Conservation (phyloP, 2,329 filamentous ascomycete species). For the Fusarium secorum region DNA sequence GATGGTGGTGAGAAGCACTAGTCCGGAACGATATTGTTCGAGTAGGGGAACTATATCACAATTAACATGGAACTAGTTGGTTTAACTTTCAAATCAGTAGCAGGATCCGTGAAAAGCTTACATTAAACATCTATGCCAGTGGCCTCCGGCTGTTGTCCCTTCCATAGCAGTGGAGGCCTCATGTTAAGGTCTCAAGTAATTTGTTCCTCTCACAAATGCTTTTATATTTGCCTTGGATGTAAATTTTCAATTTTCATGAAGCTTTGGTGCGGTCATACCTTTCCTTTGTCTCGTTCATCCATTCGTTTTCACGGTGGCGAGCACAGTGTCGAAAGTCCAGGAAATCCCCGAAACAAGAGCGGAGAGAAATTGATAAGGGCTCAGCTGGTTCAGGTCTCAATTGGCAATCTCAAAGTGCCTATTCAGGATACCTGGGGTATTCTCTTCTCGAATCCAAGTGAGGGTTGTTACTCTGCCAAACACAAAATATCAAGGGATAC, state of each 20-base stretch:
- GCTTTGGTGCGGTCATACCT: neutral
- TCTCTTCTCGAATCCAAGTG: neutral
- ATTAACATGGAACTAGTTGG: neutral
- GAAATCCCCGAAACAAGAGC: too few relatives aligned
- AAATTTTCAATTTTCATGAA: neutral
- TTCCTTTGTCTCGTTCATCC: fast-evolving
- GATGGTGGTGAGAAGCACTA: neutral
- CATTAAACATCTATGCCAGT: neutral
- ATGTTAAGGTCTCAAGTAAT: too few relatives aligned
- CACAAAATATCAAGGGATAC: too few relatives aligned
- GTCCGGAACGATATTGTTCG: fast-evolving
- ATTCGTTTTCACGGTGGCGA: neutral
- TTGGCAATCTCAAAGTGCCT: neutral
- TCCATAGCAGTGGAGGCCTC: fast-evolving
- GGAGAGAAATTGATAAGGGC: too few relatives aligned
- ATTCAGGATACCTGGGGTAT: fast-evolving
- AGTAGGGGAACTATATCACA: fast-evolving
- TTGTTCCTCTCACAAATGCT: neutral
- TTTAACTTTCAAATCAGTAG: neutral
- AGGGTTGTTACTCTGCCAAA: neutral
- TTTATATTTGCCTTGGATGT: too few relatives aligned
- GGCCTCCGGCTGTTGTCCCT: neutral
- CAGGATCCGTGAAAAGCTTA: neutral
- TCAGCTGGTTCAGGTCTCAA: neutral
- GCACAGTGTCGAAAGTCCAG: neutral